These are phyloP conservation scores for Pyrenophora tritici-repentis DNA, from an alignment of 2,329 filamentous ascomycete genomes.

Conservation along the genomic window DNA sequence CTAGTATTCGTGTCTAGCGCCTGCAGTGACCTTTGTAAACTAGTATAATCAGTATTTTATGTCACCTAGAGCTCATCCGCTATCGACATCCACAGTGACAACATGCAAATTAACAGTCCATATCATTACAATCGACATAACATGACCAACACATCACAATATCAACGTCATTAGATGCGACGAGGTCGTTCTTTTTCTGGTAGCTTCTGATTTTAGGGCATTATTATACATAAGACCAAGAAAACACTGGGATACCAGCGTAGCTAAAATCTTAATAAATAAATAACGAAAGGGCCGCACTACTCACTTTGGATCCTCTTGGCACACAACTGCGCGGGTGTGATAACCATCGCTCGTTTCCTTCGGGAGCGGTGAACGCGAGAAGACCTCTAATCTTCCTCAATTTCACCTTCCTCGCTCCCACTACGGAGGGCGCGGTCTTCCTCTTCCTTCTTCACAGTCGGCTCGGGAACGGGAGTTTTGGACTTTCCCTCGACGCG, in stretches of 20 bases:
- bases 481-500: slow-evolving; percentile 64
- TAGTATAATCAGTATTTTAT: too few species aligned
- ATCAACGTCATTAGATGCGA: too few species aligned
- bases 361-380: slow-evolving; percentile 5
- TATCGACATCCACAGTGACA: too few species aligned
- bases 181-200: too few species aligned
- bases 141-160: too few species aligned
- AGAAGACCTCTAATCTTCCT: slow-evolving; percentile 63
- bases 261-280: background rate
- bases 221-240: background rate
- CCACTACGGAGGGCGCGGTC: slow-evolving; percentile 76
- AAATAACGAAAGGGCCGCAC: slow-evolving; percentile 1
- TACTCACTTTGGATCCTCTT: slow-evolving; percentile 11
- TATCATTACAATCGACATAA: too few species aligned
- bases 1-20: too few species aligned
- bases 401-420: slow-evolving; percentile 97
- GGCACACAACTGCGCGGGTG: background rate
- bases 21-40: too few species aligned
- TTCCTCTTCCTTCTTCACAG: slow-evolving; percentile 55
- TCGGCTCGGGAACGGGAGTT: slow-evolving; percentile 52
- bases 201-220: background rate
- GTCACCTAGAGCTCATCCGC: too few species aligned
- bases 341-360: background rate
- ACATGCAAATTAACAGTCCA: too few species aligned
- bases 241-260: background rate